Evolutionary conservation across 345 rosid genomes (phyloP).

Genomic region (sweet orange (Citrus sinensis)): DNA sequence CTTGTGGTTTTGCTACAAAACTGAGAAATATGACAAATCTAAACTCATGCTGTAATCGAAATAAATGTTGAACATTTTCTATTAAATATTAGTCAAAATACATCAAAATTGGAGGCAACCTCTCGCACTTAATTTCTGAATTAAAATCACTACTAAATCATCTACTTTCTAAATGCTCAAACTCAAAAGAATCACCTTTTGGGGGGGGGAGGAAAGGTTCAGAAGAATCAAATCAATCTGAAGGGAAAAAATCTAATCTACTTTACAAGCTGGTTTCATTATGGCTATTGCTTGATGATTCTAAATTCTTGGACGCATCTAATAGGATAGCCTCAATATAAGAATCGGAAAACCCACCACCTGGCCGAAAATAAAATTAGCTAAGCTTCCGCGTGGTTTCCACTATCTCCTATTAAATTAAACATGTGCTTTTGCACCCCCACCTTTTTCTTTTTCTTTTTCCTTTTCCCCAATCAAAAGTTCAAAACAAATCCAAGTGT

Average conservation of each 20-base stretch:
- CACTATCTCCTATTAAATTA: conserved; percentile 7
- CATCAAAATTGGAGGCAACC: no score
- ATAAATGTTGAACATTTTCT: no score
- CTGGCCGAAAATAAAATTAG: background rate
- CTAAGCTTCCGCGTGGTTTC: conserved; percentile 8
- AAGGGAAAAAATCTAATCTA: background rate
- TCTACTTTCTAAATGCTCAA: background rate
- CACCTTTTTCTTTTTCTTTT: background rate
- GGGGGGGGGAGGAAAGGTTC: rapidly evolving
- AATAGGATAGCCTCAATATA: background rate
- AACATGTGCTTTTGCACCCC: background rate
- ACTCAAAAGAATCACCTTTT: no score
- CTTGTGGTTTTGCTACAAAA: no score
- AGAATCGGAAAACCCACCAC: background rate
- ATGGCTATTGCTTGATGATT: no score
- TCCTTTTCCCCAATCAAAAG: background rate
- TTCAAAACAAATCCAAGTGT: background rate
- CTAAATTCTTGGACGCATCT: background rate
- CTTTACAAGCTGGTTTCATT: conserved; percentile 2
- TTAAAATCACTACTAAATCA: background rate
- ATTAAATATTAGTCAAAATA: no score
- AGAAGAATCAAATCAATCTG: background rate
- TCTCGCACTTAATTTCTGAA: background rate
- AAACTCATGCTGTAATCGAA: no score
- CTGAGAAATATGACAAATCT: no score